Percentiles rank a stretch among this genome's conserved stretches.
These are phyloP conservation scores for Globisporangium polare DNA, from an alignment of 352 stramenopile species.

Conservation along the genomic window DNA sequence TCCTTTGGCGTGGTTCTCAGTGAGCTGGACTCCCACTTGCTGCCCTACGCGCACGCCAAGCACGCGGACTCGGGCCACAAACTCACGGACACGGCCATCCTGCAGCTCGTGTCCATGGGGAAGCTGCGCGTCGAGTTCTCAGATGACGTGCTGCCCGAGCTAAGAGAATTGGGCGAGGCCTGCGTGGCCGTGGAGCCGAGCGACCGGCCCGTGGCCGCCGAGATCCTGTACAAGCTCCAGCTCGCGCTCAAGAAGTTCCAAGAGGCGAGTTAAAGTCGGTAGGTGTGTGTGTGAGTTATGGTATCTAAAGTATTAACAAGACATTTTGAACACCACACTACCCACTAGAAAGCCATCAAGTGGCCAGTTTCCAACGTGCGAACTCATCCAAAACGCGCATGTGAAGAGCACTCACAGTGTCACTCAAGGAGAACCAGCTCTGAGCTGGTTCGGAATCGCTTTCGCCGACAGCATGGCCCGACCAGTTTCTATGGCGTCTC, in stretches of 20 bases:
- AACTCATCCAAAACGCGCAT: too few relatives aligned
- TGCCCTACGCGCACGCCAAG: constrained; percentile 32
- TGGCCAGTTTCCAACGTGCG: too few relatives aligned
- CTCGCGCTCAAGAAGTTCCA: constrained; percentile 20
- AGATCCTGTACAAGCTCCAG: constrained; percentile 36
- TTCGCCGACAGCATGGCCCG: too few relatives aligned
- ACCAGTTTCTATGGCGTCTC: too few relatives aligned
- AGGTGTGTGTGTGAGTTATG: too few relatives aligned
- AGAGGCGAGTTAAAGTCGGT: too few relatives aligned
- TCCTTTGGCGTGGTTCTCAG: constrained; percentile 47
- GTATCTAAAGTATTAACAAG: too few relatives aligned
- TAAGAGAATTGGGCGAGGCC: constrained; percentile 24
- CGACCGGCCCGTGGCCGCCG: constrained; percentile 28
- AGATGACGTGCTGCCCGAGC: constrained; percentile 17
- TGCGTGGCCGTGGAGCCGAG: constrained; percentile 38
- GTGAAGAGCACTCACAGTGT: too few relatives aligned
- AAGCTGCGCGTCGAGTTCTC: constrained; percentile 39
- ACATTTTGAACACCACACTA: too few relatives aligned
- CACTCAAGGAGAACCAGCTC: too few relatives aligned
- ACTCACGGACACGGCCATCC: constrained; percentile 30
- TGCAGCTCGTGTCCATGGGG: constrained; percentile 35
- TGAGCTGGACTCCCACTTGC: constrained; percentile 41
- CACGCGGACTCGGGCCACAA: constrained; percentile 25
- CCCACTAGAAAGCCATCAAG: too few relatives aligned
- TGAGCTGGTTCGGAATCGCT: too few relatives aligned